Evolutionary conservation across 2,329 filamentous ascomycete species (phyloP).

Genomic region (Paraphaeosphaeria minitans): DNA sequence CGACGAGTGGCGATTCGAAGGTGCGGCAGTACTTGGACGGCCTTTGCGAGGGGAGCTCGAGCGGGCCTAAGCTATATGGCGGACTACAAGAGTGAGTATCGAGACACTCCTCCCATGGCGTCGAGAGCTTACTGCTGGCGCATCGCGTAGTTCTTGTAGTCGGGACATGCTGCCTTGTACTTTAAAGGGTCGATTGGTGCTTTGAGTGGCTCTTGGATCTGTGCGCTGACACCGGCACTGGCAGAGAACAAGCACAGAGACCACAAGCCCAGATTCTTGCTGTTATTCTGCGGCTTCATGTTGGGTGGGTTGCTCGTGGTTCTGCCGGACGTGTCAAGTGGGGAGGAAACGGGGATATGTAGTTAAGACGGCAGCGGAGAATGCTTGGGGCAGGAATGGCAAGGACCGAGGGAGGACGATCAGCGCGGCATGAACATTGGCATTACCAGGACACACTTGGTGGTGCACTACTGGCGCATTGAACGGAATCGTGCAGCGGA

Average conservation of each 20-base stretch:
- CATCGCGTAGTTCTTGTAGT: constrained; percentile 67
- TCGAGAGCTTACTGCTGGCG: constrained; percentile 60
- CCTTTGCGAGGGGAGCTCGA: constrained; percentile 83
- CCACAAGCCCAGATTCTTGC: constrained; percentile 18
- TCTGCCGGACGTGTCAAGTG: background rate
- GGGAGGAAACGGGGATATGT: background rate
- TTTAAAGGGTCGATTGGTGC: constrained; percentile 39
- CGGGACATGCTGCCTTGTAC: constrained; percentile 62
- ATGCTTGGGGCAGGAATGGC: background rate
- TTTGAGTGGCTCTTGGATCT: constrained; percentile 38
- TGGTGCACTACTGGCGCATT: background rate
- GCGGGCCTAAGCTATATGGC: constrained; percentile 78
- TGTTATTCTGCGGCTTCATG: constrained; percentile 24
- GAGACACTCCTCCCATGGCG: no score
- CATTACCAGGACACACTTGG: constrained; percentile 16
- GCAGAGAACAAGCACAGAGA: constrained; percentile 13
- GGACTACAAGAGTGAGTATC: constrained; percentile 56
- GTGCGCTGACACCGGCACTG: constrained; percentile 18
- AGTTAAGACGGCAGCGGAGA: background rate
- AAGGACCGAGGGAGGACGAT: constrained; percentile 8
- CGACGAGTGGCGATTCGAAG: constrained; percentile 84
- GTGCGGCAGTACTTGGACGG: constrained; percentile 83
- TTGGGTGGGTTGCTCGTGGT: background rate
- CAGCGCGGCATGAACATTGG: constrained; percentile 23
- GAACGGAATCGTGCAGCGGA: background rate